Evolutionary conservation across 169 alveolate species (phyloP).

Genomic region (Plasmodium billcollinsi): DNA sequence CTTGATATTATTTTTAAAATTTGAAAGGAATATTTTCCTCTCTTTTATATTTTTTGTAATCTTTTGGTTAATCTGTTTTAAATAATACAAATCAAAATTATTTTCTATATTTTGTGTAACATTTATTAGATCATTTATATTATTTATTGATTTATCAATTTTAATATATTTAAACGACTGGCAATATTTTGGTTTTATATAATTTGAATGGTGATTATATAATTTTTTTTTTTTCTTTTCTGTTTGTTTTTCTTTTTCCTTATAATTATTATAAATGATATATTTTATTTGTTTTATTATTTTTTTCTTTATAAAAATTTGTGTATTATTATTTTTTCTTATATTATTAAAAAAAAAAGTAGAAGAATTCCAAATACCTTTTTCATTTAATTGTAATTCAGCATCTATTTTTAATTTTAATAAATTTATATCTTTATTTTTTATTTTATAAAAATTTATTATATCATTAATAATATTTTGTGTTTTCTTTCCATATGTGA

Average conservation of each 20-base stretch:
- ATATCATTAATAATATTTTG: slow-evolving; percentile 38
- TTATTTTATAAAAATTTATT: slow-evolving; percentile 7
- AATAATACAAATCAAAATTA: neutral
- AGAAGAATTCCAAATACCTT: neutral
- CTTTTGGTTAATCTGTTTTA: slow-evolving; percentile 27
- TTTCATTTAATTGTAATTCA: slow-evolving; percentile 53
- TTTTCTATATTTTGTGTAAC: slow-evolving; percentile 23
- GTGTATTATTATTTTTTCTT: neutral
- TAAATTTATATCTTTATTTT: slow-evolving; percentile 27
- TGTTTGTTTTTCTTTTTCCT: too few species aligned
- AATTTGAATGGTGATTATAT: neutral
- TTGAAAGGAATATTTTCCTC: slow-evolving; percentile 51
- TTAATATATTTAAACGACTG: neutral
- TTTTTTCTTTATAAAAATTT: slow-evolving; percentile 4
- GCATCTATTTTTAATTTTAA: slow-evolving; percentile 74
- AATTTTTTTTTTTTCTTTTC: neutral
- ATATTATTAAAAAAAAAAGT: neutral
- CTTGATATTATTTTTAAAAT: slow-evolving; percentile 32
- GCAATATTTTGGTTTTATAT: neutral
- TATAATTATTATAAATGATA: neutral
- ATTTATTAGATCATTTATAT: slow-evolving; percentile 55
- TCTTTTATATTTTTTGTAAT: slow-evolving; percentile 38
- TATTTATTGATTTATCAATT: slow-evolving; percentile 13
- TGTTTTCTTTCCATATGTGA: slow-evolving; percentile 12
- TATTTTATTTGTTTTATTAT: neutral